Evolutionary conservation across 2,329 filamentous ascomycete genomes (phyloP), one percentile per base, ranked within the genome.

Genomic region (Fusarium tanahbumbuense): DNA sequence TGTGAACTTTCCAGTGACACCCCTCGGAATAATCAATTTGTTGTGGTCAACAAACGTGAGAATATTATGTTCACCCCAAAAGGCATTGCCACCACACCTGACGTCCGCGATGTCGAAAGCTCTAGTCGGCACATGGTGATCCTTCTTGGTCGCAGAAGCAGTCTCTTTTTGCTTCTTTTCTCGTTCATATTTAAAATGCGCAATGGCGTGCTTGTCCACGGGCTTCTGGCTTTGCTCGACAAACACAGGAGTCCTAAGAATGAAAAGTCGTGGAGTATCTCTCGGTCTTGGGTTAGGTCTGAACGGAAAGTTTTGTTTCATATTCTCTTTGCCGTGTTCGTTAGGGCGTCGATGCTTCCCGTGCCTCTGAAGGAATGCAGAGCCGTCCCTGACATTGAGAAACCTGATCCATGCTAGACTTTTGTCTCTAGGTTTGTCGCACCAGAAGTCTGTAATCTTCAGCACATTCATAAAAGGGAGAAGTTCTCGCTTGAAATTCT

Each of bases 11-110:
- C 53, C 65, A 16, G 30, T 53, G 27, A 45, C 20, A 13, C 22
- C 6, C 8, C 10, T 28, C 2, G 56, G 60, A 13, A 67, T 20
- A 9, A 12, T 5, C n/a, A 72, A 13, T 6, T 61, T 76, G 62
- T 74, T 75, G 60, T 83, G 87, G 74, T 82, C 70, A 5, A 82
- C 75, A 62, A 86, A 89, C 0, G 77, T 76, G 9, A 88, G 76
- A 22, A 8, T 70, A 65, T 74, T 71, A 8, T 63, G 28, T 2
- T 46, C 27, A 0, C 75, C 56, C 3, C 73, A 53, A 54, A 85
- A 88, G 10, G 81, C 75, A 67, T 84, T 85, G 46, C 85, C 82
- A 3, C 87, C 87, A 56, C 84, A 87, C 10, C 78, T 79, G 30
- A 86, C 60, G 4, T 54, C 37, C 10, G 10, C 56, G 56, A 76